Base-by-base conservation (phyloP, 176 grass and related monocot species). In the Carex myosuroides region DNA sequence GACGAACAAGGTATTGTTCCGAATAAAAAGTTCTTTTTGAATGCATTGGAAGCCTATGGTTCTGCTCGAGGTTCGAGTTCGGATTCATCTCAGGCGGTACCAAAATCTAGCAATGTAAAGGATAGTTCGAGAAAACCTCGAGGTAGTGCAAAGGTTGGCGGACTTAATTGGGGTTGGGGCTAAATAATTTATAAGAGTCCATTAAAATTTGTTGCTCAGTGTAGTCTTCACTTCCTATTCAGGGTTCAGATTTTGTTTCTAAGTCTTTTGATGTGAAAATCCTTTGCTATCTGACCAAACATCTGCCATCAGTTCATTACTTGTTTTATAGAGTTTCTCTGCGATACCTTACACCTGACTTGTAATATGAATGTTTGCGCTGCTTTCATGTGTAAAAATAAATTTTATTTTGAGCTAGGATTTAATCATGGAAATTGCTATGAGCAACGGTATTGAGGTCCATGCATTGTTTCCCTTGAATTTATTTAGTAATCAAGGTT, bases 11-110 rank as follows among this genome's bases (percentile, higher is more conserved):
- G 95, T 73, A 94, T 94, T 76, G 87, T 98, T 81, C 95, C 92
- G 0, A 98, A 94, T 90, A 98, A 92, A 18, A 94, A 82, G 74
- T 93, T 98, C 89, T 94, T 98, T 83, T 86, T 98, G 42, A 88
- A 94, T 75, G 95, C 95, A 65, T 80, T 94, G 84, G 86, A 94
- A 87, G 81, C 91, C 56, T 93, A 94, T 81, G 86, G 90, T 37
- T 82, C 86, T n/a, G 75, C 91, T 66, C 46, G 44, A 53, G 44
- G 20, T 74, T 20, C 29, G 60, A n/a, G 41, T 52, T 76, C 71
- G 1, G 3, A 21, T 58, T 68, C 78, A 56, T 68, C 88, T 35
- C 20, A 76, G 62, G 11, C 26, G 26, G 85, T 16, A 81, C n/a
- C 42, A 20, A 85, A 80, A 85, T 69, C 84, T 79, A 80, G 74